Base-by-base conservation (phyloP, 805 yeast species). In the Yarrowia sp. region DNA sequence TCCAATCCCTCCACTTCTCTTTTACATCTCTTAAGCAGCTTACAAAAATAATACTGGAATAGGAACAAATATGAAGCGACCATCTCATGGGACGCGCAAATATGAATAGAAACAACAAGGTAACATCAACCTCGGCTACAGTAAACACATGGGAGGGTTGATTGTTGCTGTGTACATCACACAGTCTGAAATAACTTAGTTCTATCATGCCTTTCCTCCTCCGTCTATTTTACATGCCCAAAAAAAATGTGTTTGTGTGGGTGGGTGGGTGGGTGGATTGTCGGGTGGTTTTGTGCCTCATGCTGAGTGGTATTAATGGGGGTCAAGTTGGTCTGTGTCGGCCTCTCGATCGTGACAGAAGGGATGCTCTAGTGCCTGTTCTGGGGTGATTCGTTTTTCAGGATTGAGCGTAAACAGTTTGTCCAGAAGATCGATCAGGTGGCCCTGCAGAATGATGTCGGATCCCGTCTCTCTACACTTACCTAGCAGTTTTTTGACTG, bases 311-410 rank as follows among this genome's bases (percentile, higher is more conserved):
- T 26, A 26, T 8, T 26, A 8, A 26, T 26, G 30, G 8, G 43
- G 43, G 9, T 40, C 43, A 1, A 40, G 43, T 5, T 40, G 43
- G 2, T 40, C 43, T 2, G 17, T n/a, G 8, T 38, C 46, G 10
- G 62, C 44, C 24, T 54, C 62, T 26, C 44, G 16, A 26, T 40
- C 62, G 14, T n/a, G 69, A 62, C 85, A 72, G 65, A 87, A 78
- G 11, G 85, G 84, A 74, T 87, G 90, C 41, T 75, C 71, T 52
- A 89, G 77, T 22, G 92, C 87, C 58, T 83, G 82, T 24, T 82
- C 82, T 6, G 95, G 90, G 52, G 84, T 79, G 36, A 90, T 82
- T 77, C 98, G 82, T 68, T 83, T 81, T 30, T 77, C 79, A 6
- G 97, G 96, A 70, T 89, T 74, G 64, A 74, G 54, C 24, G 66